Conservation (phyloP, 441 rosid genomes). For the Bocquillonia castaneifolia region DNA sequence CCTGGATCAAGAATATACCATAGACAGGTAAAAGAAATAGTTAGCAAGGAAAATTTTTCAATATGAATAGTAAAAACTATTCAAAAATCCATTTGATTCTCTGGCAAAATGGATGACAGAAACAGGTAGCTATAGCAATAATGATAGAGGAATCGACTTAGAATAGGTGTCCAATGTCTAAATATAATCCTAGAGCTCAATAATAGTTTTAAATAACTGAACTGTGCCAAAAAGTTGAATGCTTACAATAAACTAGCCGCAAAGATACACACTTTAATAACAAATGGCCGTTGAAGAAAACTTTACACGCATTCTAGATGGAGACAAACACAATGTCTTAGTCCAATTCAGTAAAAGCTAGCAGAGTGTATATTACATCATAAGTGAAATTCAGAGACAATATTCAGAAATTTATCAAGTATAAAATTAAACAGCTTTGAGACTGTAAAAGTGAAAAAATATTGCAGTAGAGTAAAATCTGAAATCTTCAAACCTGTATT, state of each 20-base stretch:
- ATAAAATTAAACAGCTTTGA: neutral
- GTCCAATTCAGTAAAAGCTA: constrained; percentile 3
- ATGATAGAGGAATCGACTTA: neutral
- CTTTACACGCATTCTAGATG: constrained; percentile 3
- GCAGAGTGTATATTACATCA: neutral
- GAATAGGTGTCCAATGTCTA: neutral
- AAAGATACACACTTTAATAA: constrained; percentile 10
- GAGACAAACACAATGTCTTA: neutral
- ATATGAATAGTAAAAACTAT: constrained; percentile 5
- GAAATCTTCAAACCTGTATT: constrained; percentile 38
- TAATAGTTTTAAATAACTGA: constrained; percentile 8
- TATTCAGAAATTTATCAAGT: neutral
- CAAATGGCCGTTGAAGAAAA: constrained; percentile 8
- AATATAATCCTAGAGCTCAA: neutral
- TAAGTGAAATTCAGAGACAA: neutral
- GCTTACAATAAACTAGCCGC: neutral
- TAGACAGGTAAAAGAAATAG: constrained; percentile 17
- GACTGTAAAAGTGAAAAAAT: neutral
- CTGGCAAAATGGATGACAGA: neutral
- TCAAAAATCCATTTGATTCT: neutral
- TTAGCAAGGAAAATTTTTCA: neutral
- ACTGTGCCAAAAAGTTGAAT: constrained; percentile 9
- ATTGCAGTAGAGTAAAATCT: neutral
- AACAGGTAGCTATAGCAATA: neutral
- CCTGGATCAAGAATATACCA: constrained; percentile 31